Evolutionary conservation across 225 moss, liverwort and hornwort species (phyloP), one percentile per base, ranked within the genome.

Genomic region (Pseudisothecium myosuroides): DNA sequence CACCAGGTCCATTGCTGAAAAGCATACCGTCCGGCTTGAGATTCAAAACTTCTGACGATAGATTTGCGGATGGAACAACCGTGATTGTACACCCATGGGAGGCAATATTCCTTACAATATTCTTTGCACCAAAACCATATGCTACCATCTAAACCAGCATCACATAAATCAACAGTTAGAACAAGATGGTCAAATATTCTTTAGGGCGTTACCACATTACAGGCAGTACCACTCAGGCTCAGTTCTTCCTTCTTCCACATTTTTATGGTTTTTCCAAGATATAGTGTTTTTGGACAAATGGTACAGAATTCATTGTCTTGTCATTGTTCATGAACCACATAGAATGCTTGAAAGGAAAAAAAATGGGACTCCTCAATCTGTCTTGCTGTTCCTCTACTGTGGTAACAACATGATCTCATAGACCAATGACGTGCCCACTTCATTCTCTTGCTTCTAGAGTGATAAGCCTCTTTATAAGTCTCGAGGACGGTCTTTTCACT

Each of bases 1-100:
- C 96, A 55, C 97, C 96, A 32, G 96, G 97, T 85, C 94, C 97
- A 82, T 98, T 97, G 91, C 96, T 97, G 89, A 95, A 95, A 59
- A 97, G 95, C 18, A 97, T 89, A 34, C 94, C 96, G 89, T 98
- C 97, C 17, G 93, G 97, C 15, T 93, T 97, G 76, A 96, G 89
- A 87, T 95, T 90, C 75, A 96, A 81, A 50, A 96, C 96, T 89
- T 96, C 93, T 54, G 92, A 89, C 56, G 96, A 85, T 37, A 94
- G 87, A 92, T 96, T 94, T 22, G 93, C 90, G 65, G 95, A 98
- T 80, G 96, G 94, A 76, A 96, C 96, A 7, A 98, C 94, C 12
- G 94, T 96, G n/a, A 95, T 94, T 89, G 90, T 95, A 88, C 96
- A 98, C 37, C 98, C 97, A 88, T 95, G 93, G 28, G 95, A 97